A percentile compares a stretch with the other conserved stretches of the same genome.
Evolutionary conservation across 352 stramenopile genomes (phyloP).

Genomic region (Bremia lactucae): DNA sequence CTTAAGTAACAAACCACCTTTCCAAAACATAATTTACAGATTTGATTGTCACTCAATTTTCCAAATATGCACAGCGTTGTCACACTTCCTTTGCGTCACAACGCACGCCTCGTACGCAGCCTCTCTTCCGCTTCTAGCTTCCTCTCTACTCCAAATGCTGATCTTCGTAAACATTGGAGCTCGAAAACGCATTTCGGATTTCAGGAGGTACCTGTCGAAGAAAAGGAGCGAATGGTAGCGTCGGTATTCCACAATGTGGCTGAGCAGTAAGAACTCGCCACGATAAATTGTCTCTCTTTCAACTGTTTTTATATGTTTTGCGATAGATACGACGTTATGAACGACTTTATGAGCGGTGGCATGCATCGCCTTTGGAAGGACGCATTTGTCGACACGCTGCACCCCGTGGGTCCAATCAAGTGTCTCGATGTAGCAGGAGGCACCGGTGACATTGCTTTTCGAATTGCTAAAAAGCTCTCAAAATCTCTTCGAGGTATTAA

Average conservation of each 20-base stretch:
- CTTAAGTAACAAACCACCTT: too few relatives aligned
- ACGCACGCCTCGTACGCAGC: slow-evolving; percentile 7
- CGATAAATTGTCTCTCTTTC: not conserved
- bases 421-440: slow-evolving; percentile 96
- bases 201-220: slow-evolving; percentile 80
- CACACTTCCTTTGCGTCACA: too few relatives aligned
- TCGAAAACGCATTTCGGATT: slow-evolving; percentile 85
- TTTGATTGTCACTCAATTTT: too few relatives aligned
- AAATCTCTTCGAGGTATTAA: slow-evolving; percentile 19
- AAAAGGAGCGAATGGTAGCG: slow-evolving; percentile 93
- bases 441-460: slow-evolving; percentile 98
- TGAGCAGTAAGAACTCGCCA: slow-evolving; percentile 67
- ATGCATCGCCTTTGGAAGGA: slow-evolving; percentile 97
- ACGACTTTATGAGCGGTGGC: slow-evolving; percentile 98
- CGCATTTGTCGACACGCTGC: slow-evolving; percentile 86
- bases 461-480: slow-evolving; percentile 80
- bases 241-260: slow-evolving; percentile 97
- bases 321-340: slow-evolving; percentile 95
- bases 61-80: too few relatives aligned
- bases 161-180: too few relatives aligned
- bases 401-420: slow-evolving; percentile 59
- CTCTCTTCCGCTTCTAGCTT: slow-evolving; percentile 4
- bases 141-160: not conserved
- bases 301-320: not conserved
- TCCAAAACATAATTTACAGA: too few relatives aligned